Conservation (phyloP, 352 stramenopile species). For the Pythium volutum region DNA sequence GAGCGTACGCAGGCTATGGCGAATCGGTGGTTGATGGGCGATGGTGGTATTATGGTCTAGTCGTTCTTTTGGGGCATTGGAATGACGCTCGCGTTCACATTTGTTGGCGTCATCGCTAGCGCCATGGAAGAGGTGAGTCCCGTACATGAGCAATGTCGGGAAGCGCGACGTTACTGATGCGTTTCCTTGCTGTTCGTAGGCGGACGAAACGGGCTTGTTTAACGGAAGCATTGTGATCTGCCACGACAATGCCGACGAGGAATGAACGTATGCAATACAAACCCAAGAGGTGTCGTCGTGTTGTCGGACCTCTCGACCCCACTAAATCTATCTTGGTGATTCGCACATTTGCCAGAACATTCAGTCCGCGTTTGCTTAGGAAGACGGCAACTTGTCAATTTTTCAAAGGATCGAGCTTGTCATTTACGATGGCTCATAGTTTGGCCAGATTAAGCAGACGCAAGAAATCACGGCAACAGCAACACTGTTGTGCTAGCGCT, state of each 20-base stretch:
- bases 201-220: not conserved
- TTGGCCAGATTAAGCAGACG: too few relatives aligned
- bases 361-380: too few relatives aligned
- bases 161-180: not conserved
- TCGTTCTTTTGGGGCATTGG: conserved; percentile 78
- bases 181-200: not conserved
- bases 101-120: conserved; percentile 66
- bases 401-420: too few relatives aligned
- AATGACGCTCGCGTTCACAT: conserved; percentile 71
- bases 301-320: too few relatives aligned
- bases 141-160: not conserved
- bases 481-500: too few relatives aligned
- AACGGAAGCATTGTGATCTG: conserved; percentile 1
- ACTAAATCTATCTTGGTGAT: too few relatives aligned
- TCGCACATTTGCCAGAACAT: too few relatives aligned
- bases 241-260: not conserved
- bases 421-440: too few relatives aligned
- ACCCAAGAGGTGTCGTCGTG: too few relatives aligned
- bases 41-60: conserved; percentile 23
- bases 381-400: too few relatives aligned
- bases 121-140: conserved; percentile 59
- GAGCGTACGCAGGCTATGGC: not conserved
- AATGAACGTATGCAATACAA: not conserved
- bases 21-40: not conserved
- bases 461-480: too few relatives aligned